Evolutionary conservation across 129 eudicot species (phyloP).

Genomic region (Pulicaria dysenterica): DNA sequence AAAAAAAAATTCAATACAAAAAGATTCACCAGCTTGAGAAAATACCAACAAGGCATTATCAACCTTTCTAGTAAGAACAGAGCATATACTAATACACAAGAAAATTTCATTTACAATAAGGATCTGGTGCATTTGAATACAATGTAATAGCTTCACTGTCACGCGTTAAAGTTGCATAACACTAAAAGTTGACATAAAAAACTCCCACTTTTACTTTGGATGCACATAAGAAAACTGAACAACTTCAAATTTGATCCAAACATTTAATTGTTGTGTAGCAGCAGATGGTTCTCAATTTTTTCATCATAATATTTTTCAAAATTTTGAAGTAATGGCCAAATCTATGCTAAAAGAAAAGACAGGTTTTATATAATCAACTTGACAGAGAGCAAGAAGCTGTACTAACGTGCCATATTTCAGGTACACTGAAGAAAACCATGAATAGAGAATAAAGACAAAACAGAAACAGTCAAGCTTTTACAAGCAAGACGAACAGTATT

Average conservation of each 20-base stretch:
- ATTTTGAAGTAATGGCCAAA: background rate
- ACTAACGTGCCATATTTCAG: background rate
- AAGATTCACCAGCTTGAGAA: background rate
- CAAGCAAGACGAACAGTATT: slow-evolving; percentile 6
- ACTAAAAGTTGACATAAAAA: background rate
- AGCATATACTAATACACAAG: no score
- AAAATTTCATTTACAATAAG: no score
- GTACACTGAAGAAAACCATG: no score
- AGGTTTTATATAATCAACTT: background rate
- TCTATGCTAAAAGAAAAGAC: background rate
- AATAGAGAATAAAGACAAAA: no score
- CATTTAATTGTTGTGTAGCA: slow-evolving; percentile 5
- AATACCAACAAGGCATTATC: background rate
- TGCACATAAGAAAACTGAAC: background rate
- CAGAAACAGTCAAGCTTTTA: background rate
- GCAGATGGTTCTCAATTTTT: background rate
- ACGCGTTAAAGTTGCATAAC: slow-evolving; percentile 1
- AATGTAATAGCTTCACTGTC: slow-evolving; percentile 6
- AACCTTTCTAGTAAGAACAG: background rate
- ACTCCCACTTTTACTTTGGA: background rate
- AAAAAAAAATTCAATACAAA: slow-evolving; percentile 11
- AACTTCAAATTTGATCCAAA: slow-evolving; percentile 3
- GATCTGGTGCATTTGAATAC: no score
- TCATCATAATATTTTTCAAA: background rate
- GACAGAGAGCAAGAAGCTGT: background rate